Evolutionary conservation across 2,329 filamentous ascomycete genomes (phyloP).

Genomic region (Verticillium dahliae): DNA sequence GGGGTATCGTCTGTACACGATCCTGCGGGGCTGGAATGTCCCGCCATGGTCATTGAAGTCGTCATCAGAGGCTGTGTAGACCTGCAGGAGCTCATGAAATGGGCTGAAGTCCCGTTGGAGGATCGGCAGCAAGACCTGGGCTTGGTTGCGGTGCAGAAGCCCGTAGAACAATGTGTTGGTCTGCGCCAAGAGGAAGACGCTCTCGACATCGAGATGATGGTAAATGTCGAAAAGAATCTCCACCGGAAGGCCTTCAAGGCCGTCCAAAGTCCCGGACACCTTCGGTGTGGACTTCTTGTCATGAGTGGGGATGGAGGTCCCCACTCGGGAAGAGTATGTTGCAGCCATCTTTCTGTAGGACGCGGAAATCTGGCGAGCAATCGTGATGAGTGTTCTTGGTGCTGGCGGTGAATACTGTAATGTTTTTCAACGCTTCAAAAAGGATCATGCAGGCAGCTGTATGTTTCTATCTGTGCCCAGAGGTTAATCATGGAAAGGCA

Average conservation of each 20-base stretch:
- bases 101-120: slow-evolving; percentile 35
- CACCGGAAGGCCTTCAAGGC: slow-evolving; percentile 28
- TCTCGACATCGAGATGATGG: slow-evolving; percentile 33
- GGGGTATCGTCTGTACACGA: slow-evolving; percentile 29
- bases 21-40: slow-evolving; percentile 28
- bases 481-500: background rate
- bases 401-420: too few relatives aligned
- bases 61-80: slow-evolving; percentile 33
- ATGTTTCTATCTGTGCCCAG: background rate
- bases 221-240: slow-evolving; percentile 45
- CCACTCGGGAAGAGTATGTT: background rate
- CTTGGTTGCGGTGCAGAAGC: slow-evolving; percentile 34
- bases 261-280: slow-evolving; percentile 6
- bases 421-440: background rate
- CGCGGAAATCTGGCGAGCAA: background rate
- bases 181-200: slow-evolving; percentile 30
- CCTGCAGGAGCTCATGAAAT: slow-evolving; percentile 37
- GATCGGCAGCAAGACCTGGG: slow-evolving; percentile 33
- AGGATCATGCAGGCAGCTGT: background rate
- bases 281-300: background rate
- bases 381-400: background rate
- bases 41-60: slow-evolving; percentile 25
- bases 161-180: slow-evolving; percentile 28
- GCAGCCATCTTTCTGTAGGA: background rate
- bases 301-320: background rate